A percentile compares a stretch with the other conserved stretches of the same genome.
Conservation (phyloP, 1,284 basidiomycete species). For the Tilletia indica region DNA sequence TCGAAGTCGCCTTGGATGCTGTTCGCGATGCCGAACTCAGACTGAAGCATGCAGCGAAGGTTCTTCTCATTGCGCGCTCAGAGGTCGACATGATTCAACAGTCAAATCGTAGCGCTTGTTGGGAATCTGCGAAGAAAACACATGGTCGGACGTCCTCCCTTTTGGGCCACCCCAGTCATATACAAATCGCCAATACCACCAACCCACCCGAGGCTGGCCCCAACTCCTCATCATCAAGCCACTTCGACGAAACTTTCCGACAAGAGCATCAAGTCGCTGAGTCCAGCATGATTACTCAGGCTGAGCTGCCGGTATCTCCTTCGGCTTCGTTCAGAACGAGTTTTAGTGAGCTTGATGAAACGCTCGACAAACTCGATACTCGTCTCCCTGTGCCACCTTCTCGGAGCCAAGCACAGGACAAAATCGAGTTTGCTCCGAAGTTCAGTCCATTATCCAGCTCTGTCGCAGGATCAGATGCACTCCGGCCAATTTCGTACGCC, state of each 20-base stretch:
- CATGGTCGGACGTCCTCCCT: too few species aligned
- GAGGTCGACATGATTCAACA: background rate
- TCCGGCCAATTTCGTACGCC: background rate
- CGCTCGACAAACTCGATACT: background rate
- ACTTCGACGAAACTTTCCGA: too few species aligned
- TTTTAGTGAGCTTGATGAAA: background rate
- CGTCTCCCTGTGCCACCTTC: background rate
- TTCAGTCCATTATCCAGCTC: too few species aligned
- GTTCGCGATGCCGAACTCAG: background rate
- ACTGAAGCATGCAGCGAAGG: background rate
- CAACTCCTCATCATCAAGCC: too few species aligned
- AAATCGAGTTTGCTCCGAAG: background rate
- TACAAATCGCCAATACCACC: too few species aligned
- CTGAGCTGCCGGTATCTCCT: background rate
- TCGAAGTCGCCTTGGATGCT: constrained; percentile 1
- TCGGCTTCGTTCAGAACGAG: background rate
- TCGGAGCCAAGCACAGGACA: background rate
- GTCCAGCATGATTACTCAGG: background rate
- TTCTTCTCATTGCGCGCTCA: background rate
- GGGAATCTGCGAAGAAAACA: too few species aligned
- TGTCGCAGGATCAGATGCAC: too few species aligned
- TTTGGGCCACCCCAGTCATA: too few species aligned
- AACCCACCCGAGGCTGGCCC: too few species aligned
- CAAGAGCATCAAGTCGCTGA: background rate
- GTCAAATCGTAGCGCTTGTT: background rate